These are phyloP conservation scores for Xylaria sp. DNA, from an alignment of 2,329 filamentous ascomycete genomes.

Conservation along the genomic window DNA sequence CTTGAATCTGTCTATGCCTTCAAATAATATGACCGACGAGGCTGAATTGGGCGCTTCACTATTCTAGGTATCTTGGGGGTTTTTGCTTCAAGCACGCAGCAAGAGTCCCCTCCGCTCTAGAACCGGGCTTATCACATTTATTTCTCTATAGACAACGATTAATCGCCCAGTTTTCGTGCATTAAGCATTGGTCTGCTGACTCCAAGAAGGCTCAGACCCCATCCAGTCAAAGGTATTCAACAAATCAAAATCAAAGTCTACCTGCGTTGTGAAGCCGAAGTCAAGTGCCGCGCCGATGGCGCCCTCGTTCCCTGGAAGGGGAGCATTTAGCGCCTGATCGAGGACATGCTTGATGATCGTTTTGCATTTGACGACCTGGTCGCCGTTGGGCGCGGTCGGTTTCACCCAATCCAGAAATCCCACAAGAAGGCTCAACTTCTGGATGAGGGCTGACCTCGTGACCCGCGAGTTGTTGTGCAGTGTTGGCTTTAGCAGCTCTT, in stretches of 20 bases:
- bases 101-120: background rate
- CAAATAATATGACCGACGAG: too few species aligned
- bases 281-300: conserved; percentile 35
- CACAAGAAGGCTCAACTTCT: conserved; percentile 57
- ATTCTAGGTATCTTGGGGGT: too few species aligned
- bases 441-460: conserved; percentile 55
- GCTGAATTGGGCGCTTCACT: too few species aligned
- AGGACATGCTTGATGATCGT: conserved; percentile 57
- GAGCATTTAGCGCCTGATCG: conserved; percentile 54
- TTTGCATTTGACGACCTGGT: conserved; percentile 54
- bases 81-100: background rate
- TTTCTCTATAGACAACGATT: background rate
- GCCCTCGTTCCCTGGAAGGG: conserved; percentile 27
- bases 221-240: conserved; percentile 58
- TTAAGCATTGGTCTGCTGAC: conserved; percentile 31
- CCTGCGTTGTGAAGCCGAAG: conserved; percentile 44
- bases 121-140: background rate
- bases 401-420: conserved; percentile 59
- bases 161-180: background rate
- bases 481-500: conserved; percentile 54
- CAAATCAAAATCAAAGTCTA: conserved; percentile 54
- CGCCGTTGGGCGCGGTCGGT: conserved; percentile 54
- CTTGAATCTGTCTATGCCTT: too few species aligned
- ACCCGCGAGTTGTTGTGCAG: conserved; percentile 44
- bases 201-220: conserved; percentile 33